Evolutionary conservation across 352 stramenopile genomes (phyloP).

Genomic region (Thalassiosira ordinaria): DNA sequence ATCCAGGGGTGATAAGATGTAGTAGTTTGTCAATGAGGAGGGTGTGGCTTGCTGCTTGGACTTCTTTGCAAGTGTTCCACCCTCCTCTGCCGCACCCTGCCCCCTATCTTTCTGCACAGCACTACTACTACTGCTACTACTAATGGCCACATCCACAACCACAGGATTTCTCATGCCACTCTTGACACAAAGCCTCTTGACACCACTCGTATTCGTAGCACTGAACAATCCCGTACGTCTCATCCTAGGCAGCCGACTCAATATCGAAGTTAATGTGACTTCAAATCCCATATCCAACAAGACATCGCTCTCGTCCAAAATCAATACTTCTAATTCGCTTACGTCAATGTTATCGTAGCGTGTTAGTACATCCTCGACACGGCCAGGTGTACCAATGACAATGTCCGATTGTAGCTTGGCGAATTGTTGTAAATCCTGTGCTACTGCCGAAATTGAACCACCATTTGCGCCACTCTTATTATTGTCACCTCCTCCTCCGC

Average conservation of each 20-base stretch:
- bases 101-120: constrained; percentile 65
- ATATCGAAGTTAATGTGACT: constrained; percentile 94
- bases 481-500: constrained; percentile 40
- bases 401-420: constrained; percentile 88
- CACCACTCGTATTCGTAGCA: constrained; percentile 85
- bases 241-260: constrained; percentile 96
- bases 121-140: too few relatives aligned
- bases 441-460: constrained; percentile 89
- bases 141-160: constrained; percentile 97
- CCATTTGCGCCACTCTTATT: constrained; percentile 22
- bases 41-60: constrained; percentile 81
- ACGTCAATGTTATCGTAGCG: constrained; percentile 89
- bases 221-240: constrained; percentile 93
- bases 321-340: constrained; percentile 95
- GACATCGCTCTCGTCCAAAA: constrained; percentile 99
- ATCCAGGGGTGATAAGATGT: constrained; percentile 92
- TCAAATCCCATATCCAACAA: constrained; percentile 98
- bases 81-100: constrained; percentile 14
- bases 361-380: constrained; percentile 93
- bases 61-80: constrained; percentile 11
- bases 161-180: constrained; percentile 98
- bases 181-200: constrained; percentile 94
- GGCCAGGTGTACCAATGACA: constrained; percentile 94
- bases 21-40: constrained; percentile 93
- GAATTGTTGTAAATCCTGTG: constrained; percentile 90